Evolutionary conservation across 441 rosid species (phyloP).

Genomic region (Eutrema salsugineum): DNA sequence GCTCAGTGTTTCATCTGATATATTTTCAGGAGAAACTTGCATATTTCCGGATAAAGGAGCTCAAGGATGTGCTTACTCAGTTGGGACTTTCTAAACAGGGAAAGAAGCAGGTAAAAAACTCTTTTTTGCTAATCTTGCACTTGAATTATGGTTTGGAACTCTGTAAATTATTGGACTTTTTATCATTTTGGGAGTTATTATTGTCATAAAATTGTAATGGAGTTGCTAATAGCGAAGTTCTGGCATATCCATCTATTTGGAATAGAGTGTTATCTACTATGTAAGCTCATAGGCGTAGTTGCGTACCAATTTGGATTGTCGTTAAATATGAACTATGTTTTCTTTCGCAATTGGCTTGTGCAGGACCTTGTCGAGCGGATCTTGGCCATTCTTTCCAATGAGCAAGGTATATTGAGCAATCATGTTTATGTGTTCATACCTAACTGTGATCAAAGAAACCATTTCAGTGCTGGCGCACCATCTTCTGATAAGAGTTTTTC

Average conservation of each 20-base stretch:
- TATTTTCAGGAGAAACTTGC: conserved; percentile 64
- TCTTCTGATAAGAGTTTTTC: not conserved
- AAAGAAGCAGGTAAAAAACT: conserved; percentile 69
- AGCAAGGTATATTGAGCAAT: conserved; percentile 48
- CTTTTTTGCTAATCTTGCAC: not conserved
- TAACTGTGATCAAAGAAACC: not conserved
- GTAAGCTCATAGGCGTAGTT: not conserved
- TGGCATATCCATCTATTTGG: not conserved
- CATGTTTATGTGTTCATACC: not conserved
- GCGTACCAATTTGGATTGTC: not conserved
- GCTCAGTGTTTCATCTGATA: not conserved
- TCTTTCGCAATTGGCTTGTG: conserved; percentile 25
- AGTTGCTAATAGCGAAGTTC: not conserved
- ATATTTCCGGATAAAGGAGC: conserved; percentile 89
- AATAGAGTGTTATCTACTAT: not conserved
- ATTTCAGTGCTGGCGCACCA: not conserved
- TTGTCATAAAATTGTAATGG: not conserved
- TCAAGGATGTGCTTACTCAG: conserved; percentile 78
- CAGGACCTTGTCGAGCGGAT: conserved; percentile 91
- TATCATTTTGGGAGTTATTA: not conserved
- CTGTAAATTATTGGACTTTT: not conserved
- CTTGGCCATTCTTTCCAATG: conserved; percentile 59
- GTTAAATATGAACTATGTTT: not conserved
- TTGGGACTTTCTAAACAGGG: conserved; percentile 93
- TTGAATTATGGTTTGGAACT: not conserved